Percentiles rank a stretch among this genome's conserved stretches.
Conservation (phyloP, 495 filamentous ascomycete genomes). For the Xylaria flabelliformis region DNA sequence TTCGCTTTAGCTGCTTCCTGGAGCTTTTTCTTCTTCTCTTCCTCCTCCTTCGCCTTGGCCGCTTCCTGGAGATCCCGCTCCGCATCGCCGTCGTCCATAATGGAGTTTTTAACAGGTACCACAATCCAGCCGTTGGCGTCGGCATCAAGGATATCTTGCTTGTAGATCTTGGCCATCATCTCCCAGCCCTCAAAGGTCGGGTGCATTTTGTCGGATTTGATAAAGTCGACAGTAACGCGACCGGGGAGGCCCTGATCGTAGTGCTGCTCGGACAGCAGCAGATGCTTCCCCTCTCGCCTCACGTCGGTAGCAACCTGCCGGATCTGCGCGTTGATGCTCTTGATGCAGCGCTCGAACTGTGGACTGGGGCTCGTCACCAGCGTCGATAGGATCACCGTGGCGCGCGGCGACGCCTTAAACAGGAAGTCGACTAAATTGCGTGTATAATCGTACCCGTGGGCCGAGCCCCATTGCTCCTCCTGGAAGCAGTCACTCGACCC, state of each 20-base stretch:
- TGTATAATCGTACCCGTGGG: slow-evolving; percentile 35
- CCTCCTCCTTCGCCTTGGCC: slow-evolving; percentile 27
- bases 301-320: slow-evolving; percentile 46
- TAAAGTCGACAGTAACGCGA: slow-evolving; percentile 35
- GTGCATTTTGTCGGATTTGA: slow-evolving; percentile 41
- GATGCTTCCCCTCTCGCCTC: slow-evolving; percentile 42
- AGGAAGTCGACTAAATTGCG: slow-evolving; percentile 37
- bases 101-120: slow-evolving; percentile 41
- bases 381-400: slow-evolving; percentile 37
- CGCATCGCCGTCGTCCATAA: slow-evolving; percentile 39
- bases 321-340: slow-evolving; percentile 41
- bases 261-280: slow-evolving; percentile 36
- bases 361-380: slow-evolving; percentile 36
- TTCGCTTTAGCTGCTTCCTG: slow-evolving; percentile 3
- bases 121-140: slow-evolving; percentile 46
- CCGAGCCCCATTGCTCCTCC: slow-evolving; percentile 37
- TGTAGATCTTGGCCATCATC: slow-evolving; percentile 55
- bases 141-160: slow-evolving; percentile 45
- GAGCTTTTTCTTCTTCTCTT: not conserved
- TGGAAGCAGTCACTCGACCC: slow-evolving; percentile 44
- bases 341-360: slow-evolving; percentile 43
- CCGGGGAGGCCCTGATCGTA: slow-evolving; percentile 37
- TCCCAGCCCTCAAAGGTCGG: slow-evolving; percentile 53
- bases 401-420: slow-evolving; percentile 37
- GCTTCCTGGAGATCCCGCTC: slow-evolving; percentile 36